Evolutionary conservation across 495 filamentous ascomycete genomes (phyloP).

Genomic region (Hypoxylon trugodes): DNA sequence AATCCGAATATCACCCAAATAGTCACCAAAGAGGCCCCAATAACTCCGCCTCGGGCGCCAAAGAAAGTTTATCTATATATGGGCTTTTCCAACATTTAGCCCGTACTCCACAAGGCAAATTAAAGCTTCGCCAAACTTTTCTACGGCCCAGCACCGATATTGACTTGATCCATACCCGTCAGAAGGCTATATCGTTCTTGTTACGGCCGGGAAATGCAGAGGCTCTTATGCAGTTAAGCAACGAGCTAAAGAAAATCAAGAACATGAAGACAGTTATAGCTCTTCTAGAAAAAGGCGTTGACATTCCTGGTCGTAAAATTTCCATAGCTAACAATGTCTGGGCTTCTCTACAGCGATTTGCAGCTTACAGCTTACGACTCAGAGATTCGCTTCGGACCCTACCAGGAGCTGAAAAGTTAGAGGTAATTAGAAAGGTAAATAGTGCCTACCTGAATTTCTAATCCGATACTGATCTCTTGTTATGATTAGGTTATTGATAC

Average conservation of each 20-base stretch:
- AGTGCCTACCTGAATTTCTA: not conserved
- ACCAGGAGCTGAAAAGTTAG: conserved; percentile 60
- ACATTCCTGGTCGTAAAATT: conserved; percentile 64
- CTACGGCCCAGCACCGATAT: conserved; percentile 79
- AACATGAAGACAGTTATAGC: conserved; percentile 77
- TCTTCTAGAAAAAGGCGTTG: conserved; percentile 79
- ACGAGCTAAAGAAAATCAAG: conserved; percentile 75
- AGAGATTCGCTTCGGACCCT: conserved; percentile 71
- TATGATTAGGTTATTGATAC: conserved; percentile 46
- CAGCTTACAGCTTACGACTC: conserved; percentile 70
- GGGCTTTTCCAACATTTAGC: conserved; percentile 83
- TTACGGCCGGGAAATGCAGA: conserved; percentile 73
- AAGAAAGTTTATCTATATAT: conserved; percentile 90
- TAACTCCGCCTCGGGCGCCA: conserved; percentile 71
- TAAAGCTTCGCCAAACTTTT: conserved; percentile 81
- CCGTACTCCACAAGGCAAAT: conserved; percentile 81
- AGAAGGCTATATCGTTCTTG: conserved; percentile 73
- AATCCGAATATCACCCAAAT: conserved; percentile 85
- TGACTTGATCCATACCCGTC: conserved; percentile 74
- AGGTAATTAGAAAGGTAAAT: conserved; percentile 68
- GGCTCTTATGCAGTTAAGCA: conserved; percentile 63
- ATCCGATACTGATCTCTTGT: not conserved
- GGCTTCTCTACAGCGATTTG: conserved; percentile 66
- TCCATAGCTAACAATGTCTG: conserved; percentile 73
- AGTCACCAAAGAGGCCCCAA: conserved; percentile 81